These are phyloP conservation scores for Aspergillus sojae DNA, from an alignment of 2,329 filamentous ascomycete species.

Conservation along the genomic window DNA sequence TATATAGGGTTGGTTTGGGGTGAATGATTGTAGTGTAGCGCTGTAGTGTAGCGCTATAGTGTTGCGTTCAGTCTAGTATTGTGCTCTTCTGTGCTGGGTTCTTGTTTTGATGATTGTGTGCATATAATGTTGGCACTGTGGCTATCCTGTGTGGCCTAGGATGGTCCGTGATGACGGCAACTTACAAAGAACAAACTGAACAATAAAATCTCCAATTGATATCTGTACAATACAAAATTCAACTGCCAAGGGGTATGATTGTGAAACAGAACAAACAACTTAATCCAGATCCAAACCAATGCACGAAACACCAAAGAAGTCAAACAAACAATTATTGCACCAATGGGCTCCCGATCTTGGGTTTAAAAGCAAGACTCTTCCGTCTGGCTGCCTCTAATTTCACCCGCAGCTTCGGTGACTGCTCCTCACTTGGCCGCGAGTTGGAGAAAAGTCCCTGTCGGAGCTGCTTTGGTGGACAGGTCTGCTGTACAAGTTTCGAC, in stretches of 20 bases:
- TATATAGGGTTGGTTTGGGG: too few species aligned
- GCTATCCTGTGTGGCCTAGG: background rate
- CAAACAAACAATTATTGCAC: constrained; percentile 44
- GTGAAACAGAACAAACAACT: constrained; percentile 13
- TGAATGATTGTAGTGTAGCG: too few species aligned
- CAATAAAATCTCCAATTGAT: background rate
- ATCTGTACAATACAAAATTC: background rate
- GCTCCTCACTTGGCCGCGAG: constrained; percentile 30
- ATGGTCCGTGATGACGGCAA: background rate
- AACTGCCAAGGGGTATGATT: constrained; percentile 3
- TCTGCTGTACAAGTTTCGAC: constrained; percentile 52
- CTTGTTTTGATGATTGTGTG: too few species aligned
- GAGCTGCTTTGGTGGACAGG: constrained; percentile 57
- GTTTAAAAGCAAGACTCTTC: constrained; percentile 77
- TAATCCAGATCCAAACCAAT: background rate
- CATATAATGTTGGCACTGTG: background rate
- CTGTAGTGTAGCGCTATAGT: too few species aligned
- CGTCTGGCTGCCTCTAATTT: constrained; percentile 71
- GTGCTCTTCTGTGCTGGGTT: too few species aligned
- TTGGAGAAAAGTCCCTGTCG: constrained; percentile 45
- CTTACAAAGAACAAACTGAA: background rate
- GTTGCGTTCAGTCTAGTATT: too few species aligned
- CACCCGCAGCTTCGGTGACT: constrained; percentile 53
- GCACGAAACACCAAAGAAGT: constrained; percentile 8
- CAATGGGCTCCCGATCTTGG: constrained; percentile 73